phyloP scores from a whole-genome alignment of 139 green algal genomes.

The Chlamydomonas schloesseri region DNA sequence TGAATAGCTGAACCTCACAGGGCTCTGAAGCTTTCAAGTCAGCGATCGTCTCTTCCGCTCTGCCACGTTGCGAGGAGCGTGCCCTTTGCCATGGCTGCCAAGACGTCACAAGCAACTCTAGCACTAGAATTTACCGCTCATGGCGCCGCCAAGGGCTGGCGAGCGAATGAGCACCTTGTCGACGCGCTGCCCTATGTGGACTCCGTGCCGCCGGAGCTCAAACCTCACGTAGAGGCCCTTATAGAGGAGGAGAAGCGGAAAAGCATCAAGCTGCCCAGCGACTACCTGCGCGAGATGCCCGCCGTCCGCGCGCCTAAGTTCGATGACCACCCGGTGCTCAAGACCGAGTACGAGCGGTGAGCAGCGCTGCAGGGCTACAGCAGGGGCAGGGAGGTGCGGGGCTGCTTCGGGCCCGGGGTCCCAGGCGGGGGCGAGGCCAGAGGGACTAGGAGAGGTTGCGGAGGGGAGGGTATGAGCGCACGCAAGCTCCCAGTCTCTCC shows the following conservation, averaged over 20 bases:
- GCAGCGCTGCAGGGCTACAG: neutral
- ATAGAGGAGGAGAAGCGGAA: slow-evolving; percentile 82
- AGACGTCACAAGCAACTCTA: slow-evolving; percentile 13
- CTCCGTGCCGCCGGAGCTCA: slow-evolving; percentile 61
- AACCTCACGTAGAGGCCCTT: slow-evolving; percentile 69
- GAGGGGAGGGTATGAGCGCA: too few relatives aligned
- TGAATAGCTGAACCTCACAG: too few relatives aligned
- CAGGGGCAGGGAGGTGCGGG: too few relatives aligned
- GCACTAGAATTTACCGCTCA: slow-evolving; percentile 57
- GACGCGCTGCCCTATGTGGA: slow-evolving; percentile 88
- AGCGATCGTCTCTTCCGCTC: too few relatives aligned
- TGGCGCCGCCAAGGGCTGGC: slow-evolving; percentile 61
- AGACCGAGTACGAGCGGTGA: slow-evolving; percentile 71
- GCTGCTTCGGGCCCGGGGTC: too few relatives aligned
- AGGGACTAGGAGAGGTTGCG: too few relatives aligned
- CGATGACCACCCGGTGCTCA: slow-evolving; percentile 70
- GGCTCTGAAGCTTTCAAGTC: too few relatives aligned
- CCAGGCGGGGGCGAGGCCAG: too few relatives aligned
- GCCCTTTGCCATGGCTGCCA: neutral
- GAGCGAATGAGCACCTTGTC: slow-evolving; percentile 74
- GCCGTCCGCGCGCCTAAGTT: slow-evolving; percentile 64
- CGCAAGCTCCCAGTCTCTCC: too few relatives aligned
- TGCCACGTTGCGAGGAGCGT: too few relatives aligned
- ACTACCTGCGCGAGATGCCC: slow-evolving; percentile 81
- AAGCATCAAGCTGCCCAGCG: slow-evolving; percentile 71